Conservation (phyloP, 164 flowering plant genomes). For the Stephania cephalantha region DNA sequence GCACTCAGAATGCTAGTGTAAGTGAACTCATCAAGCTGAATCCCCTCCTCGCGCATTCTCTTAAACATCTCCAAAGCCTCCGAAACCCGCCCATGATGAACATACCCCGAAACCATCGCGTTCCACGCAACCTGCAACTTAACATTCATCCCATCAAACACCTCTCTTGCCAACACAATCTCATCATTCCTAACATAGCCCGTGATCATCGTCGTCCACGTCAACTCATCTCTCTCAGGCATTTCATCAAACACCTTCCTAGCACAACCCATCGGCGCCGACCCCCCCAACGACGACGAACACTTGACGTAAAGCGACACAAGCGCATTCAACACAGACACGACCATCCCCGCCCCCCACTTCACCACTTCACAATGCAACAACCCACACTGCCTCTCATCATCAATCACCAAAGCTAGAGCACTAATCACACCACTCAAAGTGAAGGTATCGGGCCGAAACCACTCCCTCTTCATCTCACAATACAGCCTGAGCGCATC, state of each 20-base stretch:
- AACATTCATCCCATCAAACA: slow-evolving; percentile 39
- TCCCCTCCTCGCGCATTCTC: slow-evolving; percentile 29
- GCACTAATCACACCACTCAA: slow-evolving; percentile 48
- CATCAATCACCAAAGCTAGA: slow-evolving; percentile 32
- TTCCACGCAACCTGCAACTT: slow-evolving; percentile 48
- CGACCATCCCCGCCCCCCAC: slow-evolving; percentile 37
- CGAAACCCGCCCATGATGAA: slow-evolving; percentile 29
- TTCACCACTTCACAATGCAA: slow-evolving; percentile 51
- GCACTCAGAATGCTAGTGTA: slow-evolving; percentile 44
- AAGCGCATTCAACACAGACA: slow-evolving; percentile 60
- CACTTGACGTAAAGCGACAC: slow-evolving; percentile 59
- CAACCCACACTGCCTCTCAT: slow-evolving; percentile 41
- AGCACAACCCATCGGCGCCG: slow-evolving; percentile 35
- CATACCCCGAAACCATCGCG: slow-evolving; percentile 59
- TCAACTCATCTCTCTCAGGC: slow-evolving; percentile 48
- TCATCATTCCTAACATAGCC: slow-evolving; percentile 61
- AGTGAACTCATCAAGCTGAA: slow-evolving; percentile 44
- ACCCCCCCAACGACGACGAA: slow-evolving; percentile 18
- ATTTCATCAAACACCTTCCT: slow-evolving; percentile 59
- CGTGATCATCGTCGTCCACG: slow-evolving; percentile 75
- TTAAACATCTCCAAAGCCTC: slow-evolving; percentile 42
- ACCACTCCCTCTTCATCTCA: slow-evolving; percentile 36
- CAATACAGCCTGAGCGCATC: slow-evolving; percentile 41
- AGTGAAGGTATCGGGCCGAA: slow-evolving; percentile 49
- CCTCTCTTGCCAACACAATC: slow-evolving; percentile 28